Conservation (phyloP, 2,329 filamentous ascomycete genomes). For the Beauveria australis region DNA sequence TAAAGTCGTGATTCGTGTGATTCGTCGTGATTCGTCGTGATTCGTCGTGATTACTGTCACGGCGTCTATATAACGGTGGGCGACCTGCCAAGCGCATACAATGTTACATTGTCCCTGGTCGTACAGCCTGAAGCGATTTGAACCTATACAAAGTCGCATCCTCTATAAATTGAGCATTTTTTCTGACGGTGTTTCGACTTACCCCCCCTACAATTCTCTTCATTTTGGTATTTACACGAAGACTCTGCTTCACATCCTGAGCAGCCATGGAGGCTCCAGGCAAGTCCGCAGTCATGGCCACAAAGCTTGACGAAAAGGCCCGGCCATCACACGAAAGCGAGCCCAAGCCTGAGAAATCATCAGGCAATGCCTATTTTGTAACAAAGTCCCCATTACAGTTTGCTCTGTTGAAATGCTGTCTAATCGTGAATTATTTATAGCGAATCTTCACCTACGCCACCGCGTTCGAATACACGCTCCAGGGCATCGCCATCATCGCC, state of each 20-base stretch:
- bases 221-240: not conserved
- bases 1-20: not conserved
- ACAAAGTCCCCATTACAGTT: not conserved
- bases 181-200: not conserved
- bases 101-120: not conserved
- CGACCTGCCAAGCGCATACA: not conserved
- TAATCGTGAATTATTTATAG: not conserved
- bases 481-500: conserved; percentile 18
- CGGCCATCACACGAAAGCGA: not conserved
- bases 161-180: not conserved
- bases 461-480: conserved; percentile 11
- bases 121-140: not conserved
- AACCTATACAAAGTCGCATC: not conserved
- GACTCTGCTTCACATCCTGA: not conserved
- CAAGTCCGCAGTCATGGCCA: not conserved
- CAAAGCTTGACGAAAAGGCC: not conserved
- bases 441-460: conserved; percentile 14
- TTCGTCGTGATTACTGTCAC: not conserved
- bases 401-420: not conserved
- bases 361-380: conserved; percentile 7
- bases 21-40: not conserved
- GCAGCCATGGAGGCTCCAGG: conserved; percentile 1
- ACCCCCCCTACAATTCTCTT: not conserved
- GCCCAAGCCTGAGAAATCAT: not conserved
- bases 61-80: not conserved